phyloP scores from a whole-genome alignment of 2,329 filamentous ascomycete genomes.

The Penicillium sp. region DNA sequence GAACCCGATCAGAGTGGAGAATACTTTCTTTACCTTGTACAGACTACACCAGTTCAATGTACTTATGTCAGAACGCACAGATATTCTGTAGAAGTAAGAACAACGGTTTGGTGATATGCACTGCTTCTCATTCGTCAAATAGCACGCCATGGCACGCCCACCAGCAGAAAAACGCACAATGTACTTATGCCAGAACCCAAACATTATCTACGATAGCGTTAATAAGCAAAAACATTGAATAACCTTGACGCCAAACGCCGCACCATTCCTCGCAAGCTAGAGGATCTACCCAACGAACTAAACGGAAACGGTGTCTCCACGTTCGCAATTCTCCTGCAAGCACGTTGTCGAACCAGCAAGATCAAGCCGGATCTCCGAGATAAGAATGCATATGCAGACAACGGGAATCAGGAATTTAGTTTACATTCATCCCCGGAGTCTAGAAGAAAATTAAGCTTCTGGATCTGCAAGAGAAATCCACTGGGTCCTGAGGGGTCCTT shows the following conservation, averaged over 20 bases:
- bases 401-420: not conserved
- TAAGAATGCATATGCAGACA: slow-evolving; percentile 2
- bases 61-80: not conserved
- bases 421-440: not conserved
- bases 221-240: not conserved
- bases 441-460: slow-evolving; percentile 9
- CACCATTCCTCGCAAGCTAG: not conserved
- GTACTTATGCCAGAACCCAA: not conserved
- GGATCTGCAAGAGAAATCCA: not conserved
- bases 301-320: not conserved
- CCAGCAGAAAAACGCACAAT: not conserved
- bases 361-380: not conserved
- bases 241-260: no score
- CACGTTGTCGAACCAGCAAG: not conserved
- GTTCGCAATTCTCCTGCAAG: not conserved
- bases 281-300: not conserved
- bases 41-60: not conserved
- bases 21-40: not conserved
- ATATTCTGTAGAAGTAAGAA: not conserved
- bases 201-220: not conserved
- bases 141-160: not conserved
- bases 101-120: not conserved
- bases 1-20: not conserved
- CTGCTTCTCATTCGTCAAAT: not conserved
- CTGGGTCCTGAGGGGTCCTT: not conserved